phyloP scores from a whole-genome alignment of 495 filamentous ascomycete species.

The Lepidopterella palustris region DNA sequence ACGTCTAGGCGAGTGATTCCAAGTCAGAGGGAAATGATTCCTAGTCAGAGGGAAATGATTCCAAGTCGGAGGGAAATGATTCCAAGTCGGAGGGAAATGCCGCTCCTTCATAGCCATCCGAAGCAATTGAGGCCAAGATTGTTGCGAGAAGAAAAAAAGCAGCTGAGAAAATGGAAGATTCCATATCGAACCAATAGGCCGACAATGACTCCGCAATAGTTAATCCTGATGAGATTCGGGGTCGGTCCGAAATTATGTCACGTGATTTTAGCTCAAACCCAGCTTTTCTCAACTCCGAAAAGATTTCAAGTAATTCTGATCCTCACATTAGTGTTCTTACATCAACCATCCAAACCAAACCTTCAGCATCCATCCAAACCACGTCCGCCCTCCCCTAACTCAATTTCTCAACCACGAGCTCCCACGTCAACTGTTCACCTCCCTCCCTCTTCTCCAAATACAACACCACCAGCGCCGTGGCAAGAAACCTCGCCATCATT shows the following conservation, averaged over 20 bases:
- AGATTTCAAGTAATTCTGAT: no score
- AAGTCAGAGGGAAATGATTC: constrained; percentile 59
- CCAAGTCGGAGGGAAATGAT: constrained; percentile 59
- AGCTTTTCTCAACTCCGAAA: no score
- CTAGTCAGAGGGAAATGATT: constrained; percentile 61
- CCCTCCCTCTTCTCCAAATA: constrained; percentile 42
- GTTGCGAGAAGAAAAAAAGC: constrained; percentile 12
- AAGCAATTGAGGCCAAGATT: constrained; percentile 33
- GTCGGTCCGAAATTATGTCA: no score
- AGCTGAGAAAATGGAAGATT: not conserved
- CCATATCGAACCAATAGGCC: constrained; percentile 1
- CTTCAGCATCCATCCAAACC: no score
- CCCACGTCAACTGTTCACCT: constrained; percentile 45
- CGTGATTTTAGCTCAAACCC: no score
- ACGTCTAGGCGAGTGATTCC: constrained; percentile 54
- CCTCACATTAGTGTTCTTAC: no score
- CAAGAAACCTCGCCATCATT: constrained; percentile 22
- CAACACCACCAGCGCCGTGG: constrained; percentile 46
- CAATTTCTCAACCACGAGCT: constrained; percentile 50
- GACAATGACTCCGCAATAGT: not conserved
- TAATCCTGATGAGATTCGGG: no score
- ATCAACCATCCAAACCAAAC: no score
- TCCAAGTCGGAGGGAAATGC: constrained; percentile 59
- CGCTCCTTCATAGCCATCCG: constrained; percentile 64
- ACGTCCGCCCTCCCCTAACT: no score